These are phyloP conservation scores for Prunus kanzakura DNA, from an alignment of 306 rosid species.

Conservation along the genomic window DNA sequence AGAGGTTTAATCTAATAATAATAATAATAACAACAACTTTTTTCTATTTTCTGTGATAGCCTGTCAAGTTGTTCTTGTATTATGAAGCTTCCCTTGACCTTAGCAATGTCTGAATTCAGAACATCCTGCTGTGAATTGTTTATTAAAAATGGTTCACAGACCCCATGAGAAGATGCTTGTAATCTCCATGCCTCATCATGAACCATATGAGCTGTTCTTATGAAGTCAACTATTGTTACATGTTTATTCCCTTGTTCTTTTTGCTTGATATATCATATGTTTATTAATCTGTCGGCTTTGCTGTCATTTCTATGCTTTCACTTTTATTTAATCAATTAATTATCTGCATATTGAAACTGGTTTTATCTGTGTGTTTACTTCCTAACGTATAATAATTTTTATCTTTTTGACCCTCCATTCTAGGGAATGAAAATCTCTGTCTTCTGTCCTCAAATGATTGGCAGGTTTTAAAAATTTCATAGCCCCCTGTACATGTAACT, in stretches of 20 bases:
- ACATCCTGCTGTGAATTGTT: conserved; percentile 36
- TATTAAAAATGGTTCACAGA: conserved; percentile 18
- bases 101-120: conserved; percentile 58
- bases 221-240: conserved; percentile 59
- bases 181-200: conserved; percentile 63
- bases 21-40: conserved; percentile 21
- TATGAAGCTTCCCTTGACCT: conserved; percentile 53
- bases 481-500: not conserved
- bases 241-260: conserved; percentile 26
- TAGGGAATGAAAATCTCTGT: conserved; percentile 16
- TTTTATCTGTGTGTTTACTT: conserved; percentile 4
- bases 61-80: conserved; percentile 60
- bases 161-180: conserved; percentile 54
- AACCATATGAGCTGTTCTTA: conserved; percentile 60
- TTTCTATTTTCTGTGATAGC: conserved; percentile 38
- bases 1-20: conserved; percentile 30
- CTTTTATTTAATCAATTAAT: conserved; percentile 5
- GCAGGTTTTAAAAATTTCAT: not conserved
- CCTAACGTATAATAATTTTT: conserved; percentile 5
- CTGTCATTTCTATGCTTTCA: conserved; percentile 39
- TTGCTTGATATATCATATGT: conserved; percentile 29
- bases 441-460: conserved; percentile 18
- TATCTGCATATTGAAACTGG: not conserved
- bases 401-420: conserved; percentile 9
- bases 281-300: conserved; percentile 50